Evolutionary conservation across 768 basidiomycete species (phyloP), one percentile per base, ranked within the genome.

Genomic region (Daedaleopsis nitida): DNA sequence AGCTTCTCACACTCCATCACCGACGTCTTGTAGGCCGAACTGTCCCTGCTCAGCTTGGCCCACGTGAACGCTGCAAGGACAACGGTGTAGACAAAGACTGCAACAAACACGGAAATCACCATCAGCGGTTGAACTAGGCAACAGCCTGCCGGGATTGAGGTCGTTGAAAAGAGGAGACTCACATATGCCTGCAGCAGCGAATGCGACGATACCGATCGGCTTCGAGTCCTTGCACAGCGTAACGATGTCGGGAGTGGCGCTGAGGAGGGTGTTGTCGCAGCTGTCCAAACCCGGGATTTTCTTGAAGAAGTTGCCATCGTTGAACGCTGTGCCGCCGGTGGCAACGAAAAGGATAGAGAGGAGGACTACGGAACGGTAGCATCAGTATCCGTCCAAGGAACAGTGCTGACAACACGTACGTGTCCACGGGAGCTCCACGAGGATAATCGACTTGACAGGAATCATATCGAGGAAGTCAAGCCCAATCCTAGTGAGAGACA

Each of bases 171-270:
- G 5, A 54, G 32, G 21, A 27, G 1, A 60, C 59, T 39, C 23
- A 60, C 59, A n/a, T 6, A 60, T 23, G 8, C 38, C 47, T 19
- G 38, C 37, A 19, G 54, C 50, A n/a, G 55, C 47, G 47, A 60
- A 60, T 0, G 37, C 52, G 10, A 50, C 12, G 23, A 55, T 50
- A 14, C 45, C 59, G 38, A 60, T 55, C 12, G 59, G 59, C 24
- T 60, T 52, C 1, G 55, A 23, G 19, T 55, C 59, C 4, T 55
- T 53, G 23, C 59, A 60, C 23, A 60, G 11, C 13, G 39, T 13
- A 17, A 42, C 17, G 39, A 42, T 3, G 17, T 42, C 55, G 16
- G 54, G 39, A 17, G 49, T 53, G 2, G 52, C 35, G 16, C 5
- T 34, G 9, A 47, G 37, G 11, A 53, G 16, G 1, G 38, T 39